Evolutionary conservation across 495 filamentous ascomycete species (phyloP).

Genomic region (Glutinoglossum americanum): DNA sequence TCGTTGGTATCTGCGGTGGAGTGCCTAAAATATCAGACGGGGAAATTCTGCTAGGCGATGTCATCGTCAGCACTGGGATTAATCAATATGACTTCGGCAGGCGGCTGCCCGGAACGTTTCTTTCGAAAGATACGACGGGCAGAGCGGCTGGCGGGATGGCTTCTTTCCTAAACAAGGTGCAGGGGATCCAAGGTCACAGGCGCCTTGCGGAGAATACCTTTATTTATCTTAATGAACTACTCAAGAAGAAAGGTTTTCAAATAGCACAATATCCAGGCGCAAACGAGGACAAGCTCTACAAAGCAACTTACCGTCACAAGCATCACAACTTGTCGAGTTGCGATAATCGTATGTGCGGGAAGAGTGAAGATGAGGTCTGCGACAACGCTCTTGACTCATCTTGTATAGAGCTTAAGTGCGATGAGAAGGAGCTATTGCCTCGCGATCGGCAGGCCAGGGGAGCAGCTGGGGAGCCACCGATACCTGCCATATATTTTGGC

Average conservation of each 20-base stretch:
- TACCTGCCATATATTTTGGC: not conserved
- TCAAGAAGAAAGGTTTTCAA: not conserved
- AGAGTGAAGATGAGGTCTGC: not conserved
- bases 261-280: conserved; percentile 9
- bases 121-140: too few relatives aligned
- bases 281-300: conserved; percentile 8
- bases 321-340: conserved; percentile 6
- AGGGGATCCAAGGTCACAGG: too few relatives aligned
- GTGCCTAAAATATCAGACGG: conserved; percentile 9
- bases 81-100: conserved; percentile 22
- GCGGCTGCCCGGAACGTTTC: conserved; percentile 4
- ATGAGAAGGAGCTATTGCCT: not conserved
- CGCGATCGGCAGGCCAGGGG: not conserved
- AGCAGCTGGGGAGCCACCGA: not conserved
- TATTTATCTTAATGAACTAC: not conserved
- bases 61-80: conserved; percentile 21
- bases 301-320: conserved; percentile 9
- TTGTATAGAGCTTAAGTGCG: not conserved
- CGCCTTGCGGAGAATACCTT: not conserved
- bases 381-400: not conserved
- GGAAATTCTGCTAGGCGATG: conserved; percentile 23
- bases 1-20: conserved; percentile 20
- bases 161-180: too few relatives aligned
- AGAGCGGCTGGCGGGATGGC: too few relatives aligned
- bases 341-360: not conserved